Base-by-base conservation (phyloP, 352 stramenopile species). In the Blastocystis sp. region DNA sequence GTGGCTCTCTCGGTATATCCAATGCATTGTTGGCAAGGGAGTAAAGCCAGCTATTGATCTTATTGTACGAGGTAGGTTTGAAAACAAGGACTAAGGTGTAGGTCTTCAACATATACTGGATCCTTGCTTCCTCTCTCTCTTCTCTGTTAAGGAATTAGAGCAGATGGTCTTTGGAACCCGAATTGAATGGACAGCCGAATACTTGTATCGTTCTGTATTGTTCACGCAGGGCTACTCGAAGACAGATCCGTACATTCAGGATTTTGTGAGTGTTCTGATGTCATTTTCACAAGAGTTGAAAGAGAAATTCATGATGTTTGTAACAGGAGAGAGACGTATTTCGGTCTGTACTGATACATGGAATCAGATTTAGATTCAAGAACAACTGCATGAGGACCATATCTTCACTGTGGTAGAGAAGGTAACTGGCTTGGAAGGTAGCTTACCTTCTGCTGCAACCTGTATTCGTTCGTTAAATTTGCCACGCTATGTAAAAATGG, bases 71-170 rank as follows among this genome's bases (percentile, higher is more conserved):
- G 63, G 63, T 74, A 49, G 1, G 3, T 24, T 27, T 74, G 12
- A 11, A 19, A 21, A 1, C 3, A 29, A 14, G 24, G 29, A 5
- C 12, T 74, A 3, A 74, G 9, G n/a, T 21, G 14, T 27, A 74
- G 71, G 71, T 29, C 11, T 83, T 16, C 12, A 37, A 14, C 37
- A n/a, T n/a, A 63, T 83, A 9, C 21, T 83, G 43, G 71, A 83
- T 42, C 42, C 29, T 29, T 24, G 42, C 24, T 52, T 63, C 29
- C 49, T 83, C 3, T 14, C n/a, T 37, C 56, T 83, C 19, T 83
- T 83, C 51, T 66, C 71, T 11, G n/a, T 37, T 7, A 4, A 66
- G 24, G 71, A 83, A 65, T n/a, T 83, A n/a, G 29, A 46, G n/a
- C 1, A 66, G 16, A 63, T 83, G 46, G 12, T 83, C 46, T 66